These are phyloP conservation scores for Saccharomycopsis sp. DNA, from an alignment of 805 yeast genomes.

Conservation along the genomic window DNA sequence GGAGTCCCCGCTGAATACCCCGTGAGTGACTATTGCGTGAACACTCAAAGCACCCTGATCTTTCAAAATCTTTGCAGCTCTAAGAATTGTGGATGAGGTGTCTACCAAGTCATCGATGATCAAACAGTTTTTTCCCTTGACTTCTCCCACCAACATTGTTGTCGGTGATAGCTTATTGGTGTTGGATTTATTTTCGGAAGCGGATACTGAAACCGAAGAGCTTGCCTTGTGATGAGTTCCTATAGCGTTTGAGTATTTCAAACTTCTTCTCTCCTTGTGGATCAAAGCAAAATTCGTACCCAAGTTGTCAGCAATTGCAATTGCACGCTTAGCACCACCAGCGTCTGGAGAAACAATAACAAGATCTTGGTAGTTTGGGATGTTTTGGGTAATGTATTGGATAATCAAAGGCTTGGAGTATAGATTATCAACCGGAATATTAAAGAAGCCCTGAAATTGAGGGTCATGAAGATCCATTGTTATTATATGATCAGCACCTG, in stretches of 20 bases:
- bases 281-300: slow-evolving; percentile 88
- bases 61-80: slow-evolving; percentile 87
- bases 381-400: slow-evolving; percentile 67
- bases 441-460: slow-evolving; percentile 95
- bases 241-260: slow-evolving; percentile 2
- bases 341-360: slow-evolving; percentile 97
- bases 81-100: slow-evolving; percentile 81
- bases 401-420: slow-evolving; percentile 83
- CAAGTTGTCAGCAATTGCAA: slow-evolving; percentile 83
- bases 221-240: background rate
- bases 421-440: slow-evolving; percentile 90
- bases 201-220: background rate
- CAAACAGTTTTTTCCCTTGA: slow-evolving; percentile 76
- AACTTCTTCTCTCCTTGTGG: slow-evolving; percentile 78
- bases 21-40: slow-evolving; percentile 86
- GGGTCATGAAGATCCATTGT: slow-evolving; percentile 98
- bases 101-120: slow-evolving; percentile 90
- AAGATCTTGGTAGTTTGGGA: slow-evolving; percentile 74
- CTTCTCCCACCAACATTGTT: slow-evolving; percentile 95
- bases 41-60: slow-evolving; percentile 88
- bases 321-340: slow-evolving; percentile 98
- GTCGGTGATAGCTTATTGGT: slow-evolving; percentile 36
- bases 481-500: slow-evolving; percentile 94
- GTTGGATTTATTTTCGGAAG: background rate
- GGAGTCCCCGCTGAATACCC: slow-evolving; percentile 89